A percentile compares a stretch with the other conserved stretches of the same genome.
Evolutionary conservation across 2,329 filamentous ascomycete genomes (phyloP).

Genomic region (Pyrenochaeta sp.): DNA sequence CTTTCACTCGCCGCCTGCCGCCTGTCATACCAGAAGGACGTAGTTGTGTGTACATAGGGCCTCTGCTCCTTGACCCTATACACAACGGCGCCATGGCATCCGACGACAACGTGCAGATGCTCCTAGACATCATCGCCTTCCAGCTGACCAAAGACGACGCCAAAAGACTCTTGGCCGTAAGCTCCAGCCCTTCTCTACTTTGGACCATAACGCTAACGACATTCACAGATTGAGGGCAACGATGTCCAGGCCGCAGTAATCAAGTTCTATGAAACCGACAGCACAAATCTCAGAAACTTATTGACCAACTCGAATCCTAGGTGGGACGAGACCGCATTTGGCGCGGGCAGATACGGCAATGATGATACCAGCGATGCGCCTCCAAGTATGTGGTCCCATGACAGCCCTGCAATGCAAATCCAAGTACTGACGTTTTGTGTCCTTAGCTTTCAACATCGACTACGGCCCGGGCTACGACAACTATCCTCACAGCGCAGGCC

Average conservation of each 20-base stretch:
- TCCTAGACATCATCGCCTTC: constrained; percentile 19
- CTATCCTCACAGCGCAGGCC: constrained; percentile 39
- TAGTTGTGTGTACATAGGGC: too few species aligned
- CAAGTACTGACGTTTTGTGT: too few species aligned
- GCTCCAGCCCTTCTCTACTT: constrained; percentile 4
- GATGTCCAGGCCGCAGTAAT: constrained; percentile 30
- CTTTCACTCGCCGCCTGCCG: too few species aligned
- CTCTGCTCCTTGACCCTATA: background rate
- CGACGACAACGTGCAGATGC: constrained; percentile 13
- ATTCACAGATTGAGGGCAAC: constrained; percentile 31
- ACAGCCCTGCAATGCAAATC: constrained; percentile 15
- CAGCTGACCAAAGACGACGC: constrained; percentile 24
- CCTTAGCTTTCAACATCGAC: constrained; percentile 46
- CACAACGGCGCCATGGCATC: constrained; percentile 11
- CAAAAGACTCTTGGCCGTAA: constrained; percentile 24
- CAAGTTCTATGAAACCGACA: constrained; percentile 31
- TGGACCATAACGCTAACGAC: constrained; percentile 2
- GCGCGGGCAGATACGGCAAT: constrained; percentile 41
- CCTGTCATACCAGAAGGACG: too few species aligned
- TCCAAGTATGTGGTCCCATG: constrained; percentile 37
- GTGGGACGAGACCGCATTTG: constrained; percentile 44
- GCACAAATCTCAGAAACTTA: constrained; percentile 23
- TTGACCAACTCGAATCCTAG: constrained; percentile 27
- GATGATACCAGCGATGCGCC: constrained; percentile 22
- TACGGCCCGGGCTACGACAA: constrained; percentile 39